Conservation (phyloP, 176 grass and related monocot genomes). For the Puccinellia tenuiflora region DNA sequence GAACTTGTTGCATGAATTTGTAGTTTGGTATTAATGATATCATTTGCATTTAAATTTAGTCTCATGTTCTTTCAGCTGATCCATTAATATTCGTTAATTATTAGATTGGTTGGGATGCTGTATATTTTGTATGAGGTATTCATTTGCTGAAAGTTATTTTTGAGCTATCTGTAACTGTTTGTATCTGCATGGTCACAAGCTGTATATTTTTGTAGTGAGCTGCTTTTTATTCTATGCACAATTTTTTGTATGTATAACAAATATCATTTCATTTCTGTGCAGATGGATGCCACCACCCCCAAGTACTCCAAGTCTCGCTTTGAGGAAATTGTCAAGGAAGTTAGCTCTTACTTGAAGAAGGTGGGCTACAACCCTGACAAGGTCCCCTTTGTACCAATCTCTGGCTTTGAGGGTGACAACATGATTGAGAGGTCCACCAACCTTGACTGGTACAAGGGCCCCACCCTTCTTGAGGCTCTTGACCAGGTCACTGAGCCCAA, state of each 20-base stretch:
- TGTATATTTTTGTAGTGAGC: no score
- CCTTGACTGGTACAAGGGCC: slow-evolving; percentile 89
- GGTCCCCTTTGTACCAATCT: slow-evolving; percentile 74
- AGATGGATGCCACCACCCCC: slow-evolving; percentile 82
- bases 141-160: no score
- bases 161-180: not conserved
- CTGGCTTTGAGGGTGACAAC: slow-evolving; percentile 81
- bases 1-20: no score
- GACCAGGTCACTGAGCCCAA: slow-evolving; percentile 65
- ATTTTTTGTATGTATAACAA: not conserved
- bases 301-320: slow-evolving; percentile 73
- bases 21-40: no score
- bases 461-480: slow-evolving; percentile 66
- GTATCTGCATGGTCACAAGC: not conserved
- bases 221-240: not conserved
- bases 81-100: no score
- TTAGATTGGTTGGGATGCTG: no score
- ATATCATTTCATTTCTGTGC: not conserved
- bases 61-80: no score
- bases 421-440: slow-evolving; percentile 81
- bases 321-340: slow-evolving; percentile 76
- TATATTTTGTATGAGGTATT: no score
- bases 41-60: no score
- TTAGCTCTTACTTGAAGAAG: slow-evolving; percentile 74
- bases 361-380: slow-evolving; percentile 78